A percentile compares a stretch with the other conserved stretches of the same genome.
phyloP scores from a whole-genome alignment of 73 alveolate genomes.

The Paramecium tetraurelia region DNA sequence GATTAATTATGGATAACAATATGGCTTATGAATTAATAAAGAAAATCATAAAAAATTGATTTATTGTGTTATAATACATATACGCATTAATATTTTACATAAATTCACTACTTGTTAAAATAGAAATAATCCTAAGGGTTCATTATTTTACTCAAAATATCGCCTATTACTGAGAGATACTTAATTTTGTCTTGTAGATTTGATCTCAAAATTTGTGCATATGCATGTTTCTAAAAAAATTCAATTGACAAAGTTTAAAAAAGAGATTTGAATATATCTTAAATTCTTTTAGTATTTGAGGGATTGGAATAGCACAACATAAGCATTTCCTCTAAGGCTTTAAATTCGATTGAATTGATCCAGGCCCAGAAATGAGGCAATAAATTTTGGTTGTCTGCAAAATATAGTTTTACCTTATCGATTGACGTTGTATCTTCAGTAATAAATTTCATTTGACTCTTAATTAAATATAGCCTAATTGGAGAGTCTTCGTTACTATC shows the following conservation, averaged over 20 bases:
- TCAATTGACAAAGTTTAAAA: not conserved
- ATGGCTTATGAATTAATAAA: constrained; percentile 46
- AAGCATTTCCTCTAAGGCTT: not conserved
- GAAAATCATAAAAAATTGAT: constrained; percentile 29
- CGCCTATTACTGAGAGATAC: not conserved
- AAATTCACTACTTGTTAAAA: not conserved
- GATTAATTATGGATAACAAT: constrained; percentile 36
- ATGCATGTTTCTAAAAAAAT: not conserved
- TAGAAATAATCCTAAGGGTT: not conserved
- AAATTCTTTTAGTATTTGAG: not conserved
- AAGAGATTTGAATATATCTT: not conserved
- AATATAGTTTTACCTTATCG: not conserved
- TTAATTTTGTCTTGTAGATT: not conserved
- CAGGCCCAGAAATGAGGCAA: not conserved
- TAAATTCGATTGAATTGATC: not conserved
- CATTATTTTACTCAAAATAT: not conserved
- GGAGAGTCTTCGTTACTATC: not conserved
- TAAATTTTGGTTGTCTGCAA: not conserved
- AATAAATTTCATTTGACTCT: not conserved
- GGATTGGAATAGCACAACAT: not conserved
- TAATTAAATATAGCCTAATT: not conserved
- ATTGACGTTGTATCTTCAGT: not conserved
- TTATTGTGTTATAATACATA: not conserved
- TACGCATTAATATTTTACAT: not conserved
- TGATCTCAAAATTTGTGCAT: not conserved